Evolutionary conservation across 495 filamentous ascomycete genomes (phyloP), one percentile per base, ranked within the genome.

Genomic region (Penicillium atrosanguineum): DNA sequence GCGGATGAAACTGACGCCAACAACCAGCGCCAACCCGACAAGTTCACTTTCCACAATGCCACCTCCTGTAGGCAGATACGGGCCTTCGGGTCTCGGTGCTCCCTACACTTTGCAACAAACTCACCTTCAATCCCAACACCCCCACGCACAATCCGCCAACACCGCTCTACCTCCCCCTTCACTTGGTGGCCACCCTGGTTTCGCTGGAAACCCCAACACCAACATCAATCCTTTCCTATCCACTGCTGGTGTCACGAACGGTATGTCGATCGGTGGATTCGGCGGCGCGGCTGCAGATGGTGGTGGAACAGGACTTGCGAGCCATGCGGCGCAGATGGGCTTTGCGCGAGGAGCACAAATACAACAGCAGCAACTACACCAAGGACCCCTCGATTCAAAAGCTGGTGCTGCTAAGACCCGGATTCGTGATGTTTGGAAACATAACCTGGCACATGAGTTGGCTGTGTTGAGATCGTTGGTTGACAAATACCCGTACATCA

Each of bases 401-500:
- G 67, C 52, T 4, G 78, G 70, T 38, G 69, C 78, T 36, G 78
- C 77, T 23, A 87, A 89, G 66, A 78, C 81, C 25, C 76, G 91
- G 68, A 97, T 97, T 81, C 80, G 91, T 46, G 94, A 98, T 64
- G 94, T 98, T 16, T 98, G 93, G 93, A 87, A 83, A 60, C 80
- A 88, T 53, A 97, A 97, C 64, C 73, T 97, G 50, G 81, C 86
- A n/a, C 86, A 92, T 59, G 94, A 98, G 74, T 89, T 98, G 84
- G 83, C 80, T 5, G 69, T 84, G 23, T 69, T 98, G 57, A 79
- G 95, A 62, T 78, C 84, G 39, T 71, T 97, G 64, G 82, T 96
- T 45, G 89, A 96, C 46, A 87, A 86, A 53, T 97, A 92, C 70
- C 90, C 91, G 25, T 97, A 92, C 65, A 89, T 97, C 69, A 89